Base-by-base conservation (phyloP, 1,284 basidiomycete species). In the Meira nashicola region DNA sequence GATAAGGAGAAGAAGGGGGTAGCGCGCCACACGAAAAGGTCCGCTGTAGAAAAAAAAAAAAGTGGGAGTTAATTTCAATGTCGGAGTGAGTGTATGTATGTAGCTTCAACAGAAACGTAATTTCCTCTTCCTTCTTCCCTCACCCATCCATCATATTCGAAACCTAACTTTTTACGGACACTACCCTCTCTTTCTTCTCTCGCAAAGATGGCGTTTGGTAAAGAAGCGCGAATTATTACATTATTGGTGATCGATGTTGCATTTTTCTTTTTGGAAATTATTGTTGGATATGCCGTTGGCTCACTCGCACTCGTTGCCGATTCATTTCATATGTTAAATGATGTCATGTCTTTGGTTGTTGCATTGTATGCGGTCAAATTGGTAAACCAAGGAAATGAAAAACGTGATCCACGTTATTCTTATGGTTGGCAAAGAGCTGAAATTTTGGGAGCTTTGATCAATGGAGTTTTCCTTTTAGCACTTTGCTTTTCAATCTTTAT, bases 401-500 rank as follows among this genome's bases (percentile, higher is more conserved):
- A 33, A 39, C 23, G 28, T 0, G 78, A 80, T 38, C 72, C 79
- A 46, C 85, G 86, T 43, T 93, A 92, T 79, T 89, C 90, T 1
- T 95, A 94, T 75, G 92, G 92, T 19, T 97, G 93, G 92, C 94
- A 98, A 80, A 85, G 95, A 59, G 95, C 95, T n/a, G 95, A 99
- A 78, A 95, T 98, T 63, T 84, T 99, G 8, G 76, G 76, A 47
- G 74, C 79, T 0, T 83, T 98, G 49, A 82, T 97, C 74, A 99
- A 99, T 74, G 94, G 95, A 53, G 93, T 97, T 57, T 97, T 97
- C 82, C 85, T 98, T 2, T 82, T 92, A 51, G 94, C 95, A 0
- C 85, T 98, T 0, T 99, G 94, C 81, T 92, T 96, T 80, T 91
- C 92, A 15, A 96, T 99, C 74, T 88, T 86, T 55, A 82, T 98